A percentile compares a stretch with the other conserved stretches of the same genome.
These are phyloP conservation scores for Bassia scoparia DNA, from an alignment of 148 eudicot genomes.

Conservation along the genomic window DNA sequence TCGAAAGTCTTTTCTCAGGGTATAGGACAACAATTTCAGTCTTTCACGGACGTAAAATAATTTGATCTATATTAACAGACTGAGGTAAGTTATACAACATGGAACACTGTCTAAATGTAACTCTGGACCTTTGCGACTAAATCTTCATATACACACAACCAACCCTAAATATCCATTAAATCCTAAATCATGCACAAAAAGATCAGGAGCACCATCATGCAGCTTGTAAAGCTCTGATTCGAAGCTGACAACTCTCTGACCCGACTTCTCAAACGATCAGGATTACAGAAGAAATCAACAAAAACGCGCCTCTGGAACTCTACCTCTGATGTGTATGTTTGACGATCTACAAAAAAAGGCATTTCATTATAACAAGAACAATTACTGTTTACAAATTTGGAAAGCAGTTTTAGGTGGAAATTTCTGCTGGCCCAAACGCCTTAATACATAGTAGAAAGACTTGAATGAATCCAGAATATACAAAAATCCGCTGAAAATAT, in stretches of 20 bases:
- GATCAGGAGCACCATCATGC: too few relatives aligned
- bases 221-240: slow-evolving; percentile 75
- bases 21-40: not conserved
- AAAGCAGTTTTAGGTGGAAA: not conserved
- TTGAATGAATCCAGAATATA: too few relatives aligned
- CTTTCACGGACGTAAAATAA: not conserved
- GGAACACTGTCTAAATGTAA: not conserved
- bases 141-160: slow-evolving; percentile 4
- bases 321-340: slow-evolving; percentile 78
- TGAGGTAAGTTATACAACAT: slow-evolving; percentile 13
- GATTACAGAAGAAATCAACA: slow-evolving; percentile 88
- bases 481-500: too few relatives aligned
- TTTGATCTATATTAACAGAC: slow-evolving; percentile 4
- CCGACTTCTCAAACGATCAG: slow-evolving; percentile 77
- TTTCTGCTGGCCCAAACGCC: not conserved
- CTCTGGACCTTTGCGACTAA: not conserved
- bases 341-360: slow-evolving; percentile 49
- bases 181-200: slow-evolving; percentile 12
- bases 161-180: not conserved
- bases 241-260: slow-evolving; percentile 70
- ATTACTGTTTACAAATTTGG: not conserved
- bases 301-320: slow-evolving; percentile 84
- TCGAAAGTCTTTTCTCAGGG: not conserved
- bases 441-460: not conserved
- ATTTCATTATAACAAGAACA: not conserved